Conservation (phyloP, 2,329 filamentous ascomycete species). For the Claviceps pazoutovae region DNA sequence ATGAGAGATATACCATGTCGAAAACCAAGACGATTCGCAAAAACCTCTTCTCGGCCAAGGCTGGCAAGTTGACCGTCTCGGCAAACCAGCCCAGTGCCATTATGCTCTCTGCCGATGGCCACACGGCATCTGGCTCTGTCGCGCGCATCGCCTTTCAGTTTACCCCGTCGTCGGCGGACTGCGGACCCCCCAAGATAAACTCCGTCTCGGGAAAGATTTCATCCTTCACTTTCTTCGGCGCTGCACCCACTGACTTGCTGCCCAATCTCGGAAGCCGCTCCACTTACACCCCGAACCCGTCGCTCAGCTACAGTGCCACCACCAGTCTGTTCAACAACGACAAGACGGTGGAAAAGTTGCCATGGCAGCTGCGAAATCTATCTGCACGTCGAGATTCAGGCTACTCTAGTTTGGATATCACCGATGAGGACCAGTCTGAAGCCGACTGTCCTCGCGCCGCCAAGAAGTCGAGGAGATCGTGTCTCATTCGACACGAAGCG, state of each 20-base stretch:
- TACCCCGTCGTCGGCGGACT: constrained; percentile 27
- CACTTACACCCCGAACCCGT: constrained; percentile 25
- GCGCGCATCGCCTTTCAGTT: constrained; percentile 34
- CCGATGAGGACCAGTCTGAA: constrained; percentile 21
- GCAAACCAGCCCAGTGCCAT: constrained; percentile 33
- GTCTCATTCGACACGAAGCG: constrained; percentile 26
- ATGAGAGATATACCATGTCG: constrained; percentile 34
- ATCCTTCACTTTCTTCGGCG: constrained; percentile 38
- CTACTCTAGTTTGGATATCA: constrained; percentile 30
- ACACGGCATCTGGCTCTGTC: constrained; percentile 25
- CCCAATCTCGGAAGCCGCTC: constrained; percentile 37
- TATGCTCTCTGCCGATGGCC: constrained; percentile 36
- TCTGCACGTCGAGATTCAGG: constrained; percentile 36
- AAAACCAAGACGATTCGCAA: constrained; percentile 40
- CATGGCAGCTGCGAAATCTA: constrained; percentile 27
- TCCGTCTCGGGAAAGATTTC: constrained; percentile 35
- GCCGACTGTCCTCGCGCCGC: constrained; percentile 15
- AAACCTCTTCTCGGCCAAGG: constrained; percentile 36
- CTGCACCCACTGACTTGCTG: constrained; percentile 28
- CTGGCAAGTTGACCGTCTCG: constrained; percentile 33
- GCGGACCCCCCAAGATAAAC: constrained; percentile 33
- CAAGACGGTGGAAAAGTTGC: constrained; percentile 18
- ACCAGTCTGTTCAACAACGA: constrained; percentile 26
- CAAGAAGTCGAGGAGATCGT: constrained; percentile 13
- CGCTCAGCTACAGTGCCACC: constrained; percentile 33